These are phyloP conservation scores for Thamnidium elegans DNA, from an alignment of 192 early-diverging fungal species.

Conservation along the genomic window DNA sequence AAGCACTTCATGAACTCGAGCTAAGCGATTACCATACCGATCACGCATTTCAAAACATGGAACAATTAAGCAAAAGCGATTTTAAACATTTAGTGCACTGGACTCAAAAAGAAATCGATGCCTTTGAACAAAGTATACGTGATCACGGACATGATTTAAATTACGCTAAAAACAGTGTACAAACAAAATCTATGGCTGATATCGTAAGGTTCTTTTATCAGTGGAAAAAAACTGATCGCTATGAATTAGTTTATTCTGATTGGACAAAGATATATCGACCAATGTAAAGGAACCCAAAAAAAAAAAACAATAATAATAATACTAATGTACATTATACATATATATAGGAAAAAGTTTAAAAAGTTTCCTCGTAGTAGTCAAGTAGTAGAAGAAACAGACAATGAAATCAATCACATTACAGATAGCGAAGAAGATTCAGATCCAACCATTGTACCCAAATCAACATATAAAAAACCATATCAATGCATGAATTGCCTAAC, in stretches of 20 bases:
- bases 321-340: slow-evolving; percentile 1
- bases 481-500: slow-evolving; percentile 44
- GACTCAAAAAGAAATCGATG: slow-evolving; percentile 46
- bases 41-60: slow-evolving; percentile 53
- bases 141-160: slow-evolving; percentile 67
- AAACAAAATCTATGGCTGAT: slow-evolving; percentile 43
- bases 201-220: slow-evolving; percentile 61
- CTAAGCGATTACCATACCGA: slow-evolving; percentile 52
- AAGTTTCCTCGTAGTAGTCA: slow-evolving; percentile 18
- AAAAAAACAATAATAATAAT: not conserved
- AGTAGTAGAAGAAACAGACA: not conserved
- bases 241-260: slow-evolving; percentile 59
- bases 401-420: not conserved
- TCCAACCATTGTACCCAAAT: not conserved
- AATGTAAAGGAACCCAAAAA: slow-evolving; percentile 37
- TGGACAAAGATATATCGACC: slow-evolving; percentile 58
- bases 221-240: slow-evolving; percentile 57
- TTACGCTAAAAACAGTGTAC: slow-evolving; percentile 44
- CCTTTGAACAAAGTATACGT: slow-evolving; percentile 61
- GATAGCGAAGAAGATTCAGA: slow-evolving; percentile 18
- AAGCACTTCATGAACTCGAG: slow-evolving; percentile 54
- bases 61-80: slow-evolving; percentile 44
- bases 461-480: slow-evolving; percentile 26
- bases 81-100: slow-evolving; percentile 51
- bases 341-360: slow-evolving; percentile 46